Percentiles rank a stretch among this genome's conserved stretches.
Conservation (phyloP, 176 grass and related monocot species). For the Oryza rufipogon region DNA sequence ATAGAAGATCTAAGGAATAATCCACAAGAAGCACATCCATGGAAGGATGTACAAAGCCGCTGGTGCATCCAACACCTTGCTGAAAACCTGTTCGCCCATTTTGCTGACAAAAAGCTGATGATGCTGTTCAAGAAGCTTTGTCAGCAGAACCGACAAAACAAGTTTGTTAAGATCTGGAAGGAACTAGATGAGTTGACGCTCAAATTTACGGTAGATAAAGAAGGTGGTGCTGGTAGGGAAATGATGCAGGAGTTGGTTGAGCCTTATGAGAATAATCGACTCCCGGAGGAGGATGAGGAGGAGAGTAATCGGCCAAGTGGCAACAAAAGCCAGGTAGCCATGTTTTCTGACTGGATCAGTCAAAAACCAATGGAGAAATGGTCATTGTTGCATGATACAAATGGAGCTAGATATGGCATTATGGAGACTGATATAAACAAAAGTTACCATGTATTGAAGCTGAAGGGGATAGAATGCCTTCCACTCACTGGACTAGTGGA, state of each 20-base stretch:
- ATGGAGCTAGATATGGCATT: slow-evolving; percentile 34
- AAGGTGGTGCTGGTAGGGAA: not conserved
- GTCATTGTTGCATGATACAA: not conserved
- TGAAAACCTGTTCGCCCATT: slow-evolving; percentile 25
- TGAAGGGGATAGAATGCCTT: slow-evolving; percentile 35
- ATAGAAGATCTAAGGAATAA: slow-evolving; percentile 5
- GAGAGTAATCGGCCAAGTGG: not conserved
- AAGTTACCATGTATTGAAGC: slow-evolving; percentile 5
- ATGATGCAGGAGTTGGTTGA: not conserved
- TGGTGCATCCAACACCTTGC: slow-evolving; percentile 38
- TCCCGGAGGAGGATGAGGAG: not conserved
- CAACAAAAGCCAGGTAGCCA: not conserved
- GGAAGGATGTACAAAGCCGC: not conserved
- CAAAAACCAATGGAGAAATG: slow-evolving; percentile 37
- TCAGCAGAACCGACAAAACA: slow-evolving; percentile 18
- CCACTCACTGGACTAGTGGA: slow-evolving; percentile 16
- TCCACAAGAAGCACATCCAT: not conserved
- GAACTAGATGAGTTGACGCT: slow-evolving; percentile 25
- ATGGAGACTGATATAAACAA: slow-evolving; percentile 24
- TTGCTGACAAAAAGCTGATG: slow-evolving; percentile 9
- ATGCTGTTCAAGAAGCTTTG: slow-evolving; percentile 34
- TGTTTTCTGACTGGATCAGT: slow-evolving; percentile 34
- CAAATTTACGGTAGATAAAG: not conserved
- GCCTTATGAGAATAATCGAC: not conserved
- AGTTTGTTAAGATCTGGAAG: slow-evolving; percentile 36